Evolutionary conservation across 208 protist species (phyloP).

Genomic region (Acanthamoeba quina): DNA sequence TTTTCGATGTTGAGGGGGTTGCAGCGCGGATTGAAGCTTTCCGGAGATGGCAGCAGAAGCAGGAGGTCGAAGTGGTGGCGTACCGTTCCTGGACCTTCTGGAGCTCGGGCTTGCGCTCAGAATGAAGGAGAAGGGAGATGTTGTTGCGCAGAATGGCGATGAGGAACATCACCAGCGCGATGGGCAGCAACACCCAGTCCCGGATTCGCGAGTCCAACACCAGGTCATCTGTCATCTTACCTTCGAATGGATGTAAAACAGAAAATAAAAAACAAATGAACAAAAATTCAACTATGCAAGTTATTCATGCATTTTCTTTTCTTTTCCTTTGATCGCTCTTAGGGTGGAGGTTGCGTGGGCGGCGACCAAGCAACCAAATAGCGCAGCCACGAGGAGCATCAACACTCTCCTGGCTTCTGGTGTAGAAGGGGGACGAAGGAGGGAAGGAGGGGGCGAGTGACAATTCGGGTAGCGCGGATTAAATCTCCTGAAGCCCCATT

Average conservation of each 20-base stretch:
- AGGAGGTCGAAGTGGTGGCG: no score
- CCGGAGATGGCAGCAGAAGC: background rate
- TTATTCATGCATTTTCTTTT: background rate
- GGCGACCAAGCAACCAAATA: background rate
- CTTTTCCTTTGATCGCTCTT: no score
- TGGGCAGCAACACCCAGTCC: constrained; percentile 97
- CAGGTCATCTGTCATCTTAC: constrained; percentile 39
- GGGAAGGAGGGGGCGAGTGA: background rate
- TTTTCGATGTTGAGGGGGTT: no score
- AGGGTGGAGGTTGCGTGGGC: no score
- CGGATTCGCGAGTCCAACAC: constrained; percentile 95
- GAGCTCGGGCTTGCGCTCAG: constrained; percentile 75
- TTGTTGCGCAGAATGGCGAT: constrained; percentile 95
- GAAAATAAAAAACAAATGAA: background rate
- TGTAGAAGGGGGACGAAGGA: no score
- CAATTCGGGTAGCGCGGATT: background rate
- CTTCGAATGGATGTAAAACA: background rate
- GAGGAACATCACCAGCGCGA: constrained; percentile 95
- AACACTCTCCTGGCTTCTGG: no score
- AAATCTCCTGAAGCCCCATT: background rate
- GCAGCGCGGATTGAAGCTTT: background rate
- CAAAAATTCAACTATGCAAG: background rate
- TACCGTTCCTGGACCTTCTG: constrained; percentile 78
- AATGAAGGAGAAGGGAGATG: constrained; percentile 74
- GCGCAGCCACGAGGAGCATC: no score